A percentile compares a stretch with the other conserved stretches of the same genome.
phyloP scores from a whole-genome alignment of 2,329 filamentous ascomycete species.

The Chaetomium sp. region DNA sequence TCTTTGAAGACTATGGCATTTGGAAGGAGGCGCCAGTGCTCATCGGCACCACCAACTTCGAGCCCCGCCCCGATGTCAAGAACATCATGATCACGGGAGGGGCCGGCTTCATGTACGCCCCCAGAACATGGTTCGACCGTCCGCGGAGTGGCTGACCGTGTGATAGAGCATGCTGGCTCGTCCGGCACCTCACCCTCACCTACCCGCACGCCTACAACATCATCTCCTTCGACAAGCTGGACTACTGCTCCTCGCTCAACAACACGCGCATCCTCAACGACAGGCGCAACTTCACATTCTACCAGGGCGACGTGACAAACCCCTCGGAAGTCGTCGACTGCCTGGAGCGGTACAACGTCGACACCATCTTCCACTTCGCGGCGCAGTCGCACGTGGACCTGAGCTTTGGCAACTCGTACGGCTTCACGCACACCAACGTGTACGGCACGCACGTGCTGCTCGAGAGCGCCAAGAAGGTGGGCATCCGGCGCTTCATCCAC shows the following conservation, averaged over 20 bases:
- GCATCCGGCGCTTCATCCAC: conserved; percentile 74
- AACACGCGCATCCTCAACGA: conserved; percentile 72
- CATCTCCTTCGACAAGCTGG: conserved; percentile 81
- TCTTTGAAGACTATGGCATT: conserved; percentile 62
- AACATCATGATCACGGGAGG: conserved; percentile 85
- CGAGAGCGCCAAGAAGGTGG: conserved; percentile 73
- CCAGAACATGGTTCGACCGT: background rate
- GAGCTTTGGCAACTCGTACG: conserved; percentile 80
- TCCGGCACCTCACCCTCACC: conserved; percentile 73
- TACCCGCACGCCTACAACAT: conserved; percentile 77
- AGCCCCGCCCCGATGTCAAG: conserved; percentile 67
- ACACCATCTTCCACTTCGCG: conserved; percentile 82
- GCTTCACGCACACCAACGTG: conserved; percentile 80
- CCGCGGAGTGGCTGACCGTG: conserved; percentile 13
- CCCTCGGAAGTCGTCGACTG: conserved; percentile 69
- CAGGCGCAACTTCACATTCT: conserved; percentile 74
- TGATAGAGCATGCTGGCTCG: conserved; percentile 75
- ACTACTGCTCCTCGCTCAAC: conserved; percentile 79
- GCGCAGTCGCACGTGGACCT: conserved; percentile 84
- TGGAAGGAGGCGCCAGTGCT: conserved; percentile 74
- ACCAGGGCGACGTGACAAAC: conserved; percentile 76
- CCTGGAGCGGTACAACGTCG: conserved; percentile 70
- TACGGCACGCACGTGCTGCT: conserved; percentile 82
- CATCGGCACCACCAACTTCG: conserved; percentile 69
- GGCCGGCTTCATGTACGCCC: conserved; percentile 78